Evolutionary conservation across 352 stramenopile species (phyloP), one percentile per base, ranked within the genome.

Genomic region (Halophytophthora polymorphica): DNA sequence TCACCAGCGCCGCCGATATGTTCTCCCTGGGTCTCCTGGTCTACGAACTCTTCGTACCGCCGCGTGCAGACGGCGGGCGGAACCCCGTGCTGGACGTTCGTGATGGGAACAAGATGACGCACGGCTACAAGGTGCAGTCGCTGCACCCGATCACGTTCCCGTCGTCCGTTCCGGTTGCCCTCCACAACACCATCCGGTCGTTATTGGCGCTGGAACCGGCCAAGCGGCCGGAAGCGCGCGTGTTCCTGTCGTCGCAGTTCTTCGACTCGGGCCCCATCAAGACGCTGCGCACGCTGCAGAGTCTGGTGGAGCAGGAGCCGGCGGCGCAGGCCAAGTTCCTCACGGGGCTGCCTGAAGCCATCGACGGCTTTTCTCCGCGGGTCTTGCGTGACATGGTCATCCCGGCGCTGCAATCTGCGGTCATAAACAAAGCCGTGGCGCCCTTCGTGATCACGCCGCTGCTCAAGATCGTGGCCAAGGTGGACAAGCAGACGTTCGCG

Each of bases 71-170:
- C 51, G 86, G 86, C 8, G 80, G 81, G 29, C 81, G 83, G 14
- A 89, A 90, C 22, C 81, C 86, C 2, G 79, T 95, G 36, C 63
- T 96, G 10, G 81, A 93, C 44, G 78, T 90, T 18, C 69, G 71
- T 33, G 86, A 96, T 45, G 85, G 83, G 31, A 96, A 96, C 70
- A 89, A 85, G 43, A 88, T 94, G 77, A 94, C 84, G 0, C 77
- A 96, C 58, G 77, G 73, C 18, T 94, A 95, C 70, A 94, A 95
- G 50, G 79, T 92, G 45, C 83, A 90, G 64, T 91, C 84, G n/a
- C 65, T 96, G 45, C 84, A 95, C 44, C 84, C 84, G 29, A 93
- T 95, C 41, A 73, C 76, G 44, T 95, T 95, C 64, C 81, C 79
- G 38, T 45, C 68, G 13, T 79, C 77, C 0, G 75, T 95, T 35